Evolutionary conservation across 345 rosid species (phyloP).

Genomic region (Acer campestre): DNA sequence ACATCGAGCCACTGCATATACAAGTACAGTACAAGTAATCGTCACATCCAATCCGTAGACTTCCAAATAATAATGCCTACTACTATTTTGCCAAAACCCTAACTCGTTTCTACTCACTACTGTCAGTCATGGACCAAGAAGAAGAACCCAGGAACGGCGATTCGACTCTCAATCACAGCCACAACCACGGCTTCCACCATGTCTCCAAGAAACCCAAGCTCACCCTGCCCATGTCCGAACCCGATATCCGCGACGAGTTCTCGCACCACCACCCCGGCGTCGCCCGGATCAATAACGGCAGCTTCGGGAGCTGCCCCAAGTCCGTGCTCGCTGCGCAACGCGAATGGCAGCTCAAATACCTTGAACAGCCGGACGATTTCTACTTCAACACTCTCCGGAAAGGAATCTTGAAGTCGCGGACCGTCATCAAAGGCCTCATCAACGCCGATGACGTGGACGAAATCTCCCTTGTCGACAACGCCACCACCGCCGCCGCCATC

Average conservation of each 20-base stretch:
- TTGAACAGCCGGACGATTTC: slow-evolving; percentile 75
- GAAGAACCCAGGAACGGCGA: slow-evolving; percentile 51
- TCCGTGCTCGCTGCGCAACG: slow-evolving; percentile 61
- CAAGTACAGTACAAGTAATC: not conserved
- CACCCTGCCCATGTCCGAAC: slow-evolving; percentile 32
- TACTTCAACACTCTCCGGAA: slow-evolving; percentile 65
- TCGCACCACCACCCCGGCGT: slow-evolving; percentile 65
- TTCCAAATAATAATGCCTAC: slow-evolving; percentile 8
- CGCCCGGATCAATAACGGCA: slow-evolving; percentile 78
- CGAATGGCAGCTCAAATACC: slow-evolving; percentile 64
- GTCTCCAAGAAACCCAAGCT: slow-evolving; percentile 50
- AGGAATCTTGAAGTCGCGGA: slow-evolving; percentile 59
- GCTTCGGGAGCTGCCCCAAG: slow-evolving; percentile 79
- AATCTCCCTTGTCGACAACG: slow-evolving; percentile 78
- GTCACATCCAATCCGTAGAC: too few relatives aligned
- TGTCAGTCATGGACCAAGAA: slow-evolving; percentile 43
- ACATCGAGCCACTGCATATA: not conserved
- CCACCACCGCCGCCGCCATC: slow-evolving; percentile 81
- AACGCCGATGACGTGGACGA: slow-evolving; percentile 71
- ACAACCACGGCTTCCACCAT: slow-evolving; percentile 17
- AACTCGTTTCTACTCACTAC: not conserved
- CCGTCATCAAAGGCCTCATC: slow-evolving; percentile 54
- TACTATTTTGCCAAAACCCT: slow-evolving; percentile 28
- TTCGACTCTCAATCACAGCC: slow-evolving; percentile 17
- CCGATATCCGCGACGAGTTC: slow-evolving; percentile 63